Base-by-base conservation (phyloP, 2,329 filamentous ascomycete genomes). In the Botrytis deweyae region DNA sequence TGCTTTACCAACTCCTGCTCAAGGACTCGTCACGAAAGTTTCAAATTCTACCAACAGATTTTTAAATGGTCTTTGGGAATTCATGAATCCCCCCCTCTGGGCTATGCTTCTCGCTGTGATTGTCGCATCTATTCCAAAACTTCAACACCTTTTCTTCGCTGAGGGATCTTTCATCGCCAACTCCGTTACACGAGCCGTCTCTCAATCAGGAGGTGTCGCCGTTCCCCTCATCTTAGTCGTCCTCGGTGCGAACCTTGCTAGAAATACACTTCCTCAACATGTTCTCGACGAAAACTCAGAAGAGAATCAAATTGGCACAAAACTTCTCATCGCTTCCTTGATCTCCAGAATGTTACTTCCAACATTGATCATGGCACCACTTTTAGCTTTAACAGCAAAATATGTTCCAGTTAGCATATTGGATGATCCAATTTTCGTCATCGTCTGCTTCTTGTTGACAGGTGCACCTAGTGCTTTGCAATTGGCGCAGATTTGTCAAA, bases 41-140 rank as follows among this genome's bases (percentile, higher is more conserved):
- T 84, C 82, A 63, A 82, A 80, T 46, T 83, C 82, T 61, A 71
- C 84, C 44, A 78, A 78, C 82, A 88, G 82, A 76, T 91, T 93
- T 78, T 83, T 88, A 77, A 84, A 83, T 67, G 94, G 94, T 70
- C 81, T 95, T 20, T 96, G 93, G 92, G 92, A 93, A 66, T 97
- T 98, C 82, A 98, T 99, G 95, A 98, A 98, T 83, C 95, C 96
- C 61, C 96, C 96, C 0, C 90, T 99, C 40, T 98, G 95, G 94
- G 95, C 96, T 44, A 98, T 99, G 96, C 85, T 98, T 49, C 86
- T 91, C 58, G 93, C 96, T n/a, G 91, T 98, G 64, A 84, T 97
- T 69, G 93, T 99, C 9, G 96, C 96, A 4, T 97, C 94, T 0
- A 89, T 98, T 9, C 96, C 96, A 0, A 81, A 85, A 1, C 87